A percentile compares a stretch with the other conserved stretches of the same genome.
phyloP scores from a whole-genome alignment of 2,329 filamentous ascomycete species.

The Malbranchea zuffiana region DNA sequence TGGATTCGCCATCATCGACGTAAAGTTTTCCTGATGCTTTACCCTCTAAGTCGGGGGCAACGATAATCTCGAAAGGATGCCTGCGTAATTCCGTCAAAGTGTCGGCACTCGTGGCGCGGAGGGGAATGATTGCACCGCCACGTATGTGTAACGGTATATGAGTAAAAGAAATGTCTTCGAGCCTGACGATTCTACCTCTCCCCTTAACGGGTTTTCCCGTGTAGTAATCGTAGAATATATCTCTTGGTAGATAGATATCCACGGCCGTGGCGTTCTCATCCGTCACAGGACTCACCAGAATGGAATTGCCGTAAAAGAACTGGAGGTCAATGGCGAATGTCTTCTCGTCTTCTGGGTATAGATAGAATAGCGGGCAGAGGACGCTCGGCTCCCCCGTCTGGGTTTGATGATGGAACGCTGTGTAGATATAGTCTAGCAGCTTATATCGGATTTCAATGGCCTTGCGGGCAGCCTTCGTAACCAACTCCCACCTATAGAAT shows the following conservation, averaged over 20 bases:
- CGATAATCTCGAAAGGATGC: conserved; percentile 58
- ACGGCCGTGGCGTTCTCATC: conserved; percentile 43
- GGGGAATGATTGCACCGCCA: conserved; percentile 50
- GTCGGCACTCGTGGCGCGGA: conserved; percentile 43
- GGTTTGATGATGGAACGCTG: conserved; percentile 52
- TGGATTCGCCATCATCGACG: conserved; percentile 62
- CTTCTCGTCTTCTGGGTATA: conserved; percentile 50
- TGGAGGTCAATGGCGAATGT: conserved; percentile 45
- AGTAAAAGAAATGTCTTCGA: conserved; percentile 38
- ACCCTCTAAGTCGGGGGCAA: conserved; percentile 54
- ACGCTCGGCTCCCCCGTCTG: conserved; percentile 53
- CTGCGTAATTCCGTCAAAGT: conserved; percentile 51
- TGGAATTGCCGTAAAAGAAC: conserved; percentile 48
- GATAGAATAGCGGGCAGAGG: conserved; percentile 60
- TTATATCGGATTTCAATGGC: conserved; percentile 64
- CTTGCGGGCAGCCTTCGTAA: conserved; percentile 53
- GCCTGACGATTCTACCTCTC: conserved; percentile 34
- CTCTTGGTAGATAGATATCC: conserved; percentile 46
- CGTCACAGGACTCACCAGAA: conserved; percentile 48
- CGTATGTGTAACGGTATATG: conserved; percentile 53
- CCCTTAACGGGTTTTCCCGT: conserved; percentile 40
- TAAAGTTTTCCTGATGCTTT: conserved; percentile 59
- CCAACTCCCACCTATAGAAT: conserved; percentile 58
- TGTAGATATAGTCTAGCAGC: conserved; percentile 72
- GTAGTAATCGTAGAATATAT: conserved; percentile 52